A percentile compares a stretch with the other conserved stretches of the same genome.
These are phyloP conservation scores for Botrytis porri DNA, from an alignment of 2,329 filamentous ascomycete species.

Conservation along the genomic window DNA sequence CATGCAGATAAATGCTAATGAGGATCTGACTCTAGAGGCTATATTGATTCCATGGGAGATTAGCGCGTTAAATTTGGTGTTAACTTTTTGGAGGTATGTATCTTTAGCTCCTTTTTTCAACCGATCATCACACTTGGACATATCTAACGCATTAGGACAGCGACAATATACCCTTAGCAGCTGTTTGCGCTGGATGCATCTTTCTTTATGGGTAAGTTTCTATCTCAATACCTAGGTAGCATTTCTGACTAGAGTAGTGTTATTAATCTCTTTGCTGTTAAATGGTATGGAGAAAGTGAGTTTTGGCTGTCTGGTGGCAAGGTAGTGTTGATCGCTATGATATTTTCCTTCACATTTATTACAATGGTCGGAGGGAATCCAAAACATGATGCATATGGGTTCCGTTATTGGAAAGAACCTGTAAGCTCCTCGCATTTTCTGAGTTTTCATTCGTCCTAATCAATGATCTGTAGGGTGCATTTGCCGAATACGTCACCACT, in stretches of 20 bases:
- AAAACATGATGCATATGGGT: conserved; percentile 63
- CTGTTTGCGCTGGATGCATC: conserved; percentile 40
- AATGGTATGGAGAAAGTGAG: conserved; percentile 68
- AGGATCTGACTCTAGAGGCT: conserved; percentile 21
- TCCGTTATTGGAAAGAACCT: conserved; percentile 62
- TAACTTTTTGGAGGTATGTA: conserved; percentile 44
- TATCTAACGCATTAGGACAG: conserved; percentile 15
- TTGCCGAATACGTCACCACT: conserved; percentile 56
- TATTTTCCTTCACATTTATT: conserved; percentile 66
- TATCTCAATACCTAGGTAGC: background rate
- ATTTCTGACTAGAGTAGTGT: conserved; percentile 38
- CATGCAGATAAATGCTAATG: background rate
- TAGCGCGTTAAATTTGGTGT: conserved; percentile 42
- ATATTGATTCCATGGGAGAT: conserved; percentile 39
- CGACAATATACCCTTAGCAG: conserved; percentile 40
- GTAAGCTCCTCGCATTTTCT: conserved; percentile 9
- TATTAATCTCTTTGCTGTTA: conserved; percentile 64
- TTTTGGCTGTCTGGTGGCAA: conserved; percentile 56
- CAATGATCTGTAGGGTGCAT: conserved; percentile 50
- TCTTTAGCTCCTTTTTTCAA: background rate
- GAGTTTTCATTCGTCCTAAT: background rate
- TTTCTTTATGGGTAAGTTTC: conserved; percentile 49
- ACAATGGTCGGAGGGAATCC: conserved; percentile 72
- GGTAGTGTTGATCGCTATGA: conserved; percentile 47
- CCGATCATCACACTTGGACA: background rate